Evolutionary conservation across 1,139 yeast species (phyloP).

Genomic region (Hemisphaericaspora lyxosophila): DNA sequence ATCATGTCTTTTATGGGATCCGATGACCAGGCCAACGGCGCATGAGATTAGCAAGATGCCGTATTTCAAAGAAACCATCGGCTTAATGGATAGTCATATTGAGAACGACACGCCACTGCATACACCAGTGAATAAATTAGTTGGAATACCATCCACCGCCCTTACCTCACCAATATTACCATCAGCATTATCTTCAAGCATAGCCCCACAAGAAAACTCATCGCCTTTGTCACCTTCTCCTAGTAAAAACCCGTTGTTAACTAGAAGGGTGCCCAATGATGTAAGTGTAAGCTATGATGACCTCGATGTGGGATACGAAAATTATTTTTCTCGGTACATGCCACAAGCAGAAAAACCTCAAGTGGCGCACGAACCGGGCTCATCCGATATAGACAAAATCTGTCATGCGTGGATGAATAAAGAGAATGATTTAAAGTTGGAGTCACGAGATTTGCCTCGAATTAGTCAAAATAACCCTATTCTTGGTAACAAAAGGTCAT

Average conservation of each 20-base stretch:
- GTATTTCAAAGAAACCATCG: slow-evolving; percentile 49
- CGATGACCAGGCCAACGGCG: slow-evolving; percentile 51
- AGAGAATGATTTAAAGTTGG: slow-evolving; percentile 6
- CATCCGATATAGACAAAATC: slow-evolving; percentile 5
- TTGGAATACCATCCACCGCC: slow-evolving; percentile 7
- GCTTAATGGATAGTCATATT: slow-evolving; percentile 10
- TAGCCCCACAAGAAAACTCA: not conserved
- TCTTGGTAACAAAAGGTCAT: slow-evolving; percentile 11
- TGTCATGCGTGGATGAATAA: slow-evolving; percentile 9
- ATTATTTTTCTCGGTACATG: slow-evolving; percentile 18
- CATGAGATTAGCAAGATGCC: slow-evolving; percentile 45
- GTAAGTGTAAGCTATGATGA: slow-evolving; percentile 17
- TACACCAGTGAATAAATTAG: slow-evolving; percentile 9
- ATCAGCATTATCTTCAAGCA: not conserved
- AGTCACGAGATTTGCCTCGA: slow-evolving; percentile 5
- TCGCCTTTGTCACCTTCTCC: not conserved
- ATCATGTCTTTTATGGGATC: slow-evolving; percentile 67
- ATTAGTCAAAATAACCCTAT: not conserved
- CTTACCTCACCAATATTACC: not conserved
- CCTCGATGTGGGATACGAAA: slow-evolving; percentile 28
- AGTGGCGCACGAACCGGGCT: not conserved
- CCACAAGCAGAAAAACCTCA: slow-evolving; percentile 2
- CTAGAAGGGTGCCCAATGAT: not conserved
- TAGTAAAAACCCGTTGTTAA: not conserved
- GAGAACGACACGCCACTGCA: slow-evolving; percentile 9